Percentiles rank a stretch among this genome's conserved stretches.
Conservation (phyloP, 176 grass and related monocot genomes). For the Rhynchospora pubera region DNA sequence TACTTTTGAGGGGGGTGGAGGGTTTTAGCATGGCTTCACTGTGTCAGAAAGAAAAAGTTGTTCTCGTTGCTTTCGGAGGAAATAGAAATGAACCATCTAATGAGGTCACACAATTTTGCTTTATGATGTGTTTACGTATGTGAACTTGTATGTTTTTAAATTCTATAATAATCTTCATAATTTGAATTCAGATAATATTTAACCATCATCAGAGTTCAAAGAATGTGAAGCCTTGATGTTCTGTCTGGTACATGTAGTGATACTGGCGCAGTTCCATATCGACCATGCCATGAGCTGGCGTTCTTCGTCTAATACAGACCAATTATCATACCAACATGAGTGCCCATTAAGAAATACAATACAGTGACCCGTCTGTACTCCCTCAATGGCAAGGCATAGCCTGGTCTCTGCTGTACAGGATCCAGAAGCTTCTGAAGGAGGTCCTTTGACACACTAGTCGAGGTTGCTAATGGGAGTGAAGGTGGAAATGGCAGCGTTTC, state of each 20-base stretch:
- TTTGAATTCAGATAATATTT: neutral
- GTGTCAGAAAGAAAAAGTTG: conserved; percentile 71
- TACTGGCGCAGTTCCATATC: conserved; percentile 70
- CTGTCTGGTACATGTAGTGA: conserved; percentile 52
- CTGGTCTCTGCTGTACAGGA: conserved; percentile 55
- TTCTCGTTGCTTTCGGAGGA: conserved; percentile 95
- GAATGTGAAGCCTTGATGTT: neutral
- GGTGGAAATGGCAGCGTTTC: conserved; percentile 35
- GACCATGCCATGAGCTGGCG: conserved; percentile 81
- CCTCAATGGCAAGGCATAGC: conserved; percentile 42
- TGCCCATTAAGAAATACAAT: conserved; percentile 38
- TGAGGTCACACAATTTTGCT: conserved; percentile 42
- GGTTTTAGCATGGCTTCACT: conserved; percentile 92
- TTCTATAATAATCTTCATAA: conserved; percentile 3
- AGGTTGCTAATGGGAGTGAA: conserved; percentile 25
- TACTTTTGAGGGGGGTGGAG: conserved; percentile 29
- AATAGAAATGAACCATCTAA: conserved; percentile 92
- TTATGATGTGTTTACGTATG: conserved; percentile 1
- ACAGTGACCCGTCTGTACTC: conserved; percentile 40
- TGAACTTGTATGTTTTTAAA: neutral
- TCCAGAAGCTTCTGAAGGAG: conserved; percentile 44
- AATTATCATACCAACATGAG: conserved; percentile 53
- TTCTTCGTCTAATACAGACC: conserved; percentile 61
- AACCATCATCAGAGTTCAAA: neutral
- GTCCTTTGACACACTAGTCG: conserved; percentile 51